Percentiles rank a stretch among this genome's conserved stretches.
Conservation (phyloP, 1,284 basidiomycete species). For the Sporisorium iseilematis-ciliati region DNA sequence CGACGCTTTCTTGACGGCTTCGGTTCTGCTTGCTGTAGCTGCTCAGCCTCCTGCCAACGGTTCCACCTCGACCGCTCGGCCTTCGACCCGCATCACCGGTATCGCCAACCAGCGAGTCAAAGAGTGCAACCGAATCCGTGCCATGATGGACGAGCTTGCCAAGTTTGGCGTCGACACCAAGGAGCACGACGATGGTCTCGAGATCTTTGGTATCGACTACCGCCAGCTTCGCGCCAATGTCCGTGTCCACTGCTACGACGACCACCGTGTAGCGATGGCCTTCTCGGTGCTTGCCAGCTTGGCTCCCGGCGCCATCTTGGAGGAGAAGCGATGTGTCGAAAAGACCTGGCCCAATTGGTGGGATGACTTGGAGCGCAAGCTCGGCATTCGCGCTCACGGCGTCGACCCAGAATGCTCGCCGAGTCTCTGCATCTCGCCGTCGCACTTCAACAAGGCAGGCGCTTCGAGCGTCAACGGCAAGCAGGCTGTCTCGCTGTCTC, state of each 20-base stretch:
- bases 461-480: slow-evolving; percentile 48
- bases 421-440: slow-evolving; percentile 54
- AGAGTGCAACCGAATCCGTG: slow-evolving; percentile 95
- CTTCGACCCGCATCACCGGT: slow-evolving; percentile 83
- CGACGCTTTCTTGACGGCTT: slow-evolving; percentile 96
- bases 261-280: slow-evolving; percentile 98
- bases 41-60: slow-evolving; percentile 68
- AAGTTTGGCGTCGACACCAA: slow-evolving; percentile 94
- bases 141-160: slow-evolving; percentile 95
- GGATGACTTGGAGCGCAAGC: slow-evolving; percentile 97
- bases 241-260: slow-evolving; percentile 94
- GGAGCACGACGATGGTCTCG: slow-evolving; percentile 92
- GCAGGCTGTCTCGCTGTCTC: slow-evolving; percentile 8
- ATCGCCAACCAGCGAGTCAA: slow-evolving; percentile 99
- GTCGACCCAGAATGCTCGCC: slow-evolving; percentile 75
- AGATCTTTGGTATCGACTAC: slow-evolving; percentile 83
- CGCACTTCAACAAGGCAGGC: slow-evolving; percentile 57
- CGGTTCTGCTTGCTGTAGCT: slow-evolving; percentile 84
- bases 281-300: slow-evolving; percentile 88
- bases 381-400: slow-evolving; percentile 88
- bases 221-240: slow-evolving; percentile 74
- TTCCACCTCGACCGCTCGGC: slow-evolving; percentile 49
- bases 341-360: slow-evolving; percentile 99
- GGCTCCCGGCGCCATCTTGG: slow-evolving; percentile 80
- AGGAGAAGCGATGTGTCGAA: slow-evolving; percentile 97